phyloP scores from a whole-genome alignment of 345 rosid species.

The Eucalyptus grandis region DNA sequence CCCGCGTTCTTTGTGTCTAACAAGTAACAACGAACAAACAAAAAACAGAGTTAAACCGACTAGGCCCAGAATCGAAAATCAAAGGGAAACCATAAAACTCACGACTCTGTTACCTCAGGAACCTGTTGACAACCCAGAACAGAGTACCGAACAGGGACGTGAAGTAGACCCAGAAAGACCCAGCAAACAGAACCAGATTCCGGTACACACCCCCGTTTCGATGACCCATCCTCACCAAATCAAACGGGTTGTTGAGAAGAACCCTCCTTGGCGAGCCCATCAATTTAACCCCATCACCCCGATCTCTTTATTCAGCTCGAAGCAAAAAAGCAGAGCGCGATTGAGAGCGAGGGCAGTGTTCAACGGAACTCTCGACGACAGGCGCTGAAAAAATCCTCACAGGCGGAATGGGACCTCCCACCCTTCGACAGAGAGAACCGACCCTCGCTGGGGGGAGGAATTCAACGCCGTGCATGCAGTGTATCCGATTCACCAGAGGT shows the following conservation, averaged over 20 bases:
- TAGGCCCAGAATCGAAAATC: neutral
- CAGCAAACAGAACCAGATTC: conserved; percentile 14
- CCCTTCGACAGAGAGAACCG: conserved; percentile 20
- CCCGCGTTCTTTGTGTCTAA: conserved; percentile 8
- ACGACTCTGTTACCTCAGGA: conserved; percentile 1
- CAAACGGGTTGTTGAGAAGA: conserved; percentile 2
- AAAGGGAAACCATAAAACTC: conserved; percentile 14
- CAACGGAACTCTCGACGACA: conserved; percentile 17
- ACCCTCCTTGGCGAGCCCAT: conserved; percentile 6
- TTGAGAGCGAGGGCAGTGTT: conserved; percentile 5
- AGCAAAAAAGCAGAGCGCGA: conserved; percentile 18
- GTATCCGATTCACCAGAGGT: conserved; percentile 14
- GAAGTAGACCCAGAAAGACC: conserved; percentile 30
- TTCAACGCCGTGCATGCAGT: conserved; percentile 6
- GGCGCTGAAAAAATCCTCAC: conserved; percentile 20
- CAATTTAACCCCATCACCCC: conserved; percentile 17
- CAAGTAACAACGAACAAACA: neutral
- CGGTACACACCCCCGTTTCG: conserved; percentile 1
- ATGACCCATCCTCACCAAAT: conserved; percentile 19
- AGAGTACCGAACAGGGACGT: conserved; percentile 25
- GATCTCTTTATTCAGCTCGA: conserved; percentile 19
- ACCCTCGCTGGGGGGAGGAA: neutral
- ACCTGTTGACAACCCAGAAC: conserved; percentile 13
- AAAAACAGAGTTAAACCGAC: neutral
- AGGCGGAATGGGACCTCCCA: conserved; percentile 40